phyloP scores from a whole-genome alignment of 345 rosid species.

The Gynandropsis gynandra region DNA sequence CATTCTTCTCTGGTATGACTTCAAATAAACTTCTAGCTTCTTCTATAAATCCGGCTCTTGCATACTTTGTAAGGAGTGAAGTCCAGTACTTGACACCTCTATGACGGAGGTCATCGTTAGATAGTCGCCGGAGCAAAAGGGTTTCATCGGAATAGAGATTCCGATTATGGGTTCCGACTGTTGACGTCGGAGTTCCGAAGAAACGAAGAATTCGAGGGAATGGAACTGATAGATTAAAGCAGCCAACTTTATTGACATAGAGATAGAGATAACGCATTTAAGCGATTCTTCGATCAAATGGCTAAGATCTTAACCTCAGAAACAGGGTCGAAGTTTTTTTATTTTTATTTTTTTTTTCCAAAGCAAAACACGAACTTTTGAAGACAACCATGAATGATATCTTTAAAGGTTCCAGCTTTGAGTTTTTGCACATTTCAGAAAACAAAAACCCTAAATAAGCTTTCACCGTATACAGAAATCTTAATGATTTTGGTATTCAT shows the following conservation, averaged over 20 bases:
- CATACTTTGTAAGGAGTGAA: constrained; percentile 42
- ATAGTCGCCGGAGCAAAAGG: constrained; percentile 29
- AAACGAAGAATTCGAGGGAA: constrained; percentile 14
- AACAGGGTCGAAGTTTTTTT: too few relatives aligned
- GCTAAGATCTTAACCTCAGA: background rate
- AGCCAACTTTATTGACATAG: constrained; percentile 14
- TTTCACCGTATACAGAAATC: too few relatives aligned
- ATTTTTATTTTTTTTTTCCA: too few relatives aligned
- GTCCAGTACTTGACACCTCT: constrained; percentile 43
- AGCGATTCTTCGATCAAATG: background rate
- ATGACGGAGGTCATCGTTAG: constrained; percentile 23
- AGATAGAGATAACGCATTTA: constrained; percentile 33
- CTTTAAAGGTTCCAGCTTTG: too few relatives aligned
- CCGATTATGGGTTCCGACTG: constrained; percentile 8
- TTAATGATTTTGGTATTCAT: too few relatives aligned
- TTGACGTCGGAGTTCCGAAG: constrained; percentile 14
- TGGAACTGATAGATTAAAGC: constrained; percentile 12
- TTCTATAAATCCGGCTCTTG: constrained; percentile 38
- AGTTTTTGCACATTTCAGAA: too few relatives aligned
- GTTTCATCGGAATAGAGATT: constrained; percentile 31
- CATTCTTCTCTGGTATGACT: constrained; percentile 44
- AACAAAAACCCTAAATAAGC: too few relatives aligned
- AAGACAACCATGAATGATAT: too few relatives aligned
- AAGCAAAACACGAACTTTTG: too few relatives aligned
- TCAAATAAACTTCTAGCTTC: constrained; percentile 49